Percentiles rank a stretch among this genome's conserved stretches.
phyloP scores from a whole-genome alignment of 106 monocot species.

The Dendrobium officinale region DNA sequence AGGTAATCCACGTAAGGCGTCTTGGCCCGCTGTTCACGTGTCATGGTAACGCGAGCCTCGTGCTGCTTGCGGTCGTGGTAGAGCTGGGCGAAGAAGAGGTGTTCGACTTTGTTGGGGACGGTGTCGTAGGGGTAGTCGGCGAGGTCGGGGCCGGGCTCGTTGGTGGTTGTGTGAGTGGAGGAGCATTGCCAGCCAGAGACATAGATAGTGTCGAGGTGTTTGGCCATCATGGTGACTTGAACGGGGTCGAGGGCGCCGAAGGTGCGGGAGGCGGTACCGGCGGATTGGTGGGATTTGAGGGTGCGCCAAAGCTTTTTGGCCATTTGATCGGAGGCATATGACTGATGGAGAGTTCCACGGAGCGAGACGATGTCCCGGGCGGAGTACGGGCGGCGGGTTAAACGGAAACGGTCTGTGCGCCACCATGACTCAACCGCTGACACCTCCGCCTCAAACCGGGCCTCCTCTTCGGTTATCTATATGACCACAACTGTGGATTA shows the following conservation, averaged over 20 bases:
- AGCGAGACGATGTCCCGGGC: constrained; percentile 79
- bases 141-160: constrained; percentile 96
- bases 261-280: constrained; percentile 79
- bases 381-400: constrained; percentile 73
- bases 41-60: constrained; percentile 73
- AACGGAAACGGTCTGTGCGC: constrained; percentile 62
- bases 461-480: constrained; percentile 86
- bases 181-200: constrained; percentile 99
- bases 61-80: constrained; percentile 88
- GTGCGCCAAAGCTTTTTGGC: constrained; percentile 87
- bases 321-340: constrained; percentile 59
- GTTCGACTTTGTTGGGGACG: constrained; percentile 92
- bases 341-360: constrained; percentile 74
- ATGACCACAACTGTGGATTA: background rate
- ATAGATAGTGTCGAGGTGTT: constrained; percentile 81
- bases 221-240: constrained; percentile 91
- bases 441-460: constrained; percentile 77
- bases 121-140: constrained; percentile 98
- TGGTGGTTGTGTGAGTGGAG: constrained; percentile 81
- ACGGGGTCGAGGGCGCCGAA: constrained; percentile 96
- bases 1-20: constrained; percentile 79
- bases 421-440: constrained; percentile 83
- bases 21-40: constrained; percentile 43
- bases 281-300: constrained; percentile 68
- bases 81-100: constrained; percentile 85